A percentile compares a stretch with the other conserved stretches of the same genome.
These are phyloP conservation scores for Delphinella strobiligena DNA, from an alignment of 2,329 filamentous ascomycete genomes.

Conservation along the genomic window DNA sequence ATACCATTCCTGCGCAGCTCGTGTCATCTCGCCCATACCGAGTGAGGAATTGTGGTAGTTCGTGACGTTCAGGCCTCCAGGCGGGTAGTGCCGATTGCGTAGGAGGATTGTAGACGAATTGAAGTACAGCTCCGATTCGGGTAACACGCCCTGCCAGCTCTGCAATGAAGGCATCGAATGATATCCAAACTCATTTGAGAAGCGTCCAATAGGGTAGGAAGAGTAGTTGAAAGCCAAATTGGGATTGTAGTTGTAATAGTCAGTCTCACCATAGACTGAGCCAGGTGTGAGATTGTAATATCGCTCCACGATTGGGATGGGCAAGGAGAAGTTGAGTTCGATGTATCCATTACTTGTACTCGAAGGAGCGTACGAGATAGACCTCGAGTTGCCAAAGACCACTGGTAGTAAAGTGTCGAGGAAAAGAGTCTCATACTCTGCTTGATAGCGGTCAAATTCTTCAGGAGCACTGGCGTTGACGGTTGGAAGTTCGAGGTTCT, in stretches of 20 bases:
- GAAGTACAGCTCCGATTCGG: constrained; percentile 41
- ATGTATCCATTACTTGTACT: constrained; percentile 50
- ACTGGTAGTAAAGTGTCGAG: constrained; percentile 42
- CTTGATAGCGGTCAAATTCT: constrained; percentile 29
- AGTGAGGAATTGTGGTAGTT: constrained; percentile 32
- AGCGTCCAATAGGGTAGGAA: constrained; percentile 45
- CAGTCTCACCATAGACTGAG: constrained; percentile 46
- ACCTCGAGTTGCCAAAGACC: constrained; percentile 46
- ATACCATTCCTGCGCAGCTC: constrained; percentile 44
- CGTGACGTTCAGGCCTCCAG: constrained; percentile 34
- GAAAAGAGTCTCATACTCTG: constrained; percentile 48
- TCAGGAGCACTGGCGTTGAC: constrained; percentile 31
- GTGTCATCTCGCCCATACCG: constrained; percentile 47
- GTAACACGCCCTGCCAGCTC: constrained; percentile 44
- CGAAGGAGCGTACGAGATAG: constrained; percentile 49
- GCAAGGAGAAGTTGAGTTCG: constrained; percentile 39
- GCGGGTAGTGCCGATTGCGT: constrained; percentile 48
- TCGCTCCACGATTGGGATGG: constrained; percentile 40
- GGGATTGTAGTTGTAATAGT: constrained; percentile 48
- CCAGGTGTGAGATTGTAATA: constrained; percentile 44
- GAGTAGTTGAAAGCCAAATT: constrained; percentile 41
- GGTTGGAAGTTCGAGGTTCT: constrained; percentile 38
- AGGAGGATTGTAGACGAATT: constrained; percentile 44
- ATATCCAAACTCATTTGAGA: constrained; percentile 53
- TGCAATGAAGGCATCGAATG: constrained; percentile 51